These are phyloP conservation scores for Herpotrichia juniperi DNA, from an alignment of 2,329 filamentous ascomycete species.

Conservation along the genomic window DNA sequence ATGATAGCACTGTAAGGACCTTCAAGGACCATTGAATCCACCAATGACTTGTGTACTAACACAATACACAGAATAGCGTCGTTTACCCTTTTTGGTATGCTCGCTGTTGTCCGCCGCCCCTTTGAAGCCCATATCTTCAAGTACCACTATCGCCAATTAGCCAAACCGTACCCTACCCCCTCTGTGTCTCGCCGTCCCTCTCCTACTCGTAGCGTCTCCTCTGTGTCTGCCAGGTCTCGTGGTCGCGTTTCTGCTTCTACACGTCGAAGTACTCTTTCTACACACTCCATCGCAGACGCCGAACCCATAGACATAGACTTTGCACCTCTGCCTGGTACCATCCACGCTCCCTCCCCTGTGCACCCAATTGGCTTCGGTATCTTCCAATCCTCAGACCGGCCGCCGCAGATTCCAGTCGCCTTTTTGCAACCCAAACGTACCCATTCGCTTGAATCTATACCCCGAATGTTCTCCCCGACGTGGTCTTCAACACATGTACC, in stretches of 20 bases:
- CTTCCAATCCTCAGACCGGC: conserved; percentile 35
- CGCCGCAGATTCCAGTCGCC: conserved; percentile 33
- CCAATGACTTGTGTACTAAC: background rate
- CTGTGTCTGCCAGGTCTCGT: conserved; percentile 19
- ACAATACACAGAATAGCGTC: conserved; percentile 33
- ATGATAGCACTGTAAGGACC: conserved; percentile 40
- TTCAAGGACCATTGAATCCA: background rate
- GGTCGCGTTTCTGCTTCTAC: conserved; percentile 21
- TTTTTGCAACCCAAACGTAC: conserved; percentile 21
- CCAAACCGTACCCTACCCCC: conserved; percentile 18
- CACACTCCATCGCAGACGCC: conserved; percentile 30
- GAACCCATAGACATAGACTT: conserved; percentile 30
- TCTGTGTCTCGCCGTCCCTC: conserved; percentile 24
- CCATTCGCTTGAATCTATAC: conserved; percentile 18
- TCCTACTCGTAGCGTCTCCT: conserved; percentile 17
- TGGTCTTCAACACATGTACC: conserved; percentile 16
- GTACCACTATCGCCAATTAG: conserved; percentile 22
- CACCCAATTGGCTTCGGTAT: conserved; percentile 27
- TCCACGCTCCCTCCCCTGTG: conserved; percentile 24
- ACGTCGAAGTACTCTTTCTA: conserved; percentile 21
- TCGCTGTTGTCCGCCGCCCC: conserved; percentile 40
- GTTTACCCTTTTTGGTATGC: conserved; percentile 38
- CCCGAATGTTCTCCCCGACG: conserved; percentile 21
- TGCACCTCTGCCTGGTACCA: conserved; percentile 22
- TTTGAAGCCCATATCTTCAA: conserved; percentile 45